These are phyloP conservation scores for Chlorophyllum brunneum DNA, from an alignment of 768 basidiomycete genomes.

Conservation along the genomic window DNA sequence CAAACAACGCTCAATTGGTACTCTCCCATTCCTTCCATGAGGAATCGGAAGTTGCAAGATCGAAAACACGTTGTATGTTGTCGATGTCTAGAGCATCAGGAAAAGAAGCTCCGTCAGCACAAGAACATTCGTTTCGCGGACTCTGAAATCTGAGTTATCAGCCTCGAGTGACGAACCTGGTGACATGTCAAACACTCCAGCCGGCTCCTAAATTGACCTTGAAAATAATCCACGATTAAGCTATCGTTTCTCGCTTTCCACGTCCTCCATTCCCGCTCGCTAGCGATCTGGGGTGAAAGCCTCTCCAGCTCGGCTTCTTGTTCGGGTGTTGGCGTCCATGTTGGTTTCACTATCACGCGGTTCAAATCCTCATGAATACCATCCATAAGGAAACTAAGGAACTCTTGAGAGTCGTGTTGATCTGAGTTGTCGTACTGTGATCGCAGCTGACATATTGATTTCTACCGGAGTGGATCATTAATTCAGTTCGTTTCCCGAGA, in stretches of 20 bases:
- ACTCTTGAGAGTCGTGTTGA: constrained; percentile 98
- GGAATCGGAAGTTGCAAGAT: constrained; percentile 91
- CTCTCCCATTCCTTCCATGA: constrained; percentile 51
- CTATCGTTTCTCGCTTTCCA: constrained; percentile 91
- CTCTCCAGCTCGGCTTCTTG: constrained; percentile 87
- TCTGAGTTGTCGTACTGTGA: constrained; percentile 79
- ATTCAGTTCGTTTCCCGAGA: not conserved
- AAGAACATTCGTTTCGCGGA: not conserved
- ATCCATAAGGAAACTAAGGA: constrained; percentile 90
- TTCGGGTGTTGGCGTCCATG: constrained; percentile 61
- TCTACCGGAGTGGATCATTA: constrained; percentile 22
- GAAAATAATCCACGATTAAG: constrained; percentile 94
- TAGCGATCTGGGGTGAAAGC: constrained; percentile 82
- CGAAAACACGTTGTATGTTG: constrained; percentile 96
- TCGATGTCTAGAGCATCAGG: constrained; percentile 69
- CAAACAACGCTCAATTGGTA: constrained; percentile 76
- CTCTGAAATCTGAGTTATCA: not conserved
- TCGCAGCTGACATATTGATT: constrained; percentile 45
- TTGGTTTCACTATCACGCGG: constrained; percentile 70
- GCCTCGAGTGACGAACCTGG: constrained; percentile 48
- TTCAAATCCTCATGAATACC: constrained; percentile 89
- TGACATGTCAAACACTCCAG: constrained; percentile 88
- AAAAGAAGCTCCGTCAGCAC: constrained; percentile 1
- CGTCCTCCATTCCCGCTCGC: constrained; percentile 88
- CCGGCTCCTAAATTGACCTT: constrained; percentile 92